Percentiles rank a stretch among this genome's conserved stretches.
These are phyloP conservation scores for Cyclocybe aegerita DNA, from an alignment of 768 basidiomycete species.

Conservation along the genomic window DNA sequence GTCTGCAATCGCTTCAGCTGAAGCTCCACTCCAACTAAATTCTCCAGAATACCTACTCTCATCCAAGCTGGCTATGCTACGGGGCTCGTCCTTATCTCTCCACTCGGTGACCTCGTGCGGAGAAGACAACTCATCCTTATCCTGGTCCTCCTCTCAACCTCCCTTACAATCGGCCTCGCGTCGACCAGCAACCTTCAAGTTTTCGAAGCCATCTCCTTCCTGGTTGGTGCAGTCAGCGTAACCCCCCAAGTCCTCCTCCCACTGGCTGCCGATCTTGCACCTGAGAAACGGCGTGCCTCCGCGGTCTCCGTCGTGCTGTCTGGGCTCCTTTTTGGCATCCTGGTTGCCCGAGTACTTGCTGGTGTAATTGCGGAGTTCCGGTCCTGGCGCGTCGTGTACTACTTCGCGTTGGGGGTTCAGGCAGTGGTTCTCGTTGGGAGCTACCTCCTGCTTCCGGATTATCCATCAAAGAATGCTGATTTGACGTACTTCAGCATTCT, in stretches of 20 bases:
- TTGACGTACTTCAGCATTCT: conserved; percentile 72
- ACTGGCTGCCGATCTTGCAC: conserved; percentile 80
- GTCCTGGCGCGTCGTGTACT: conserved; percentile 79
- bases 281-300: conserved; percentile 67
- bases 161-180: conserved; percentile 71
- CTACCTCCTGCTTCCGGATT: conserved; percentile 75
- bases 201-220: conserved; percentile 68
- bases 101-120: conserved; percentile 81
- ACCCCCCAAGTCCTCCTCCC: conserved; percentile 77
- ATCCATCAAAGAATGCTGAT: conserved; percentile 69
- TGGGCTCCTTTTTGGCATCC: conserved; percentile 69
- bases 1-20: background rate
- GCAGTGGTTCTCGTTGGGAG: conserved; percentile 52
- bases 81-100: conserved; percentile 74
- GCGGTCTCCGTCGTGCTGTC: conserved; percentile 76
- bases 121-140: conserved; percentile 68
- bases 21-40: background rate
- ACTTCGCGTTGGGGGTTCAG: conserved; percentile 75
- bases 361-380: conserved; percentile 74
- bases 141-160: conserved; percentile 50
- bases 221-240: conserved; percentile 71
- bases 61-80: conserved; percentile 73
- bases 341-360: conserved; percentile 72
- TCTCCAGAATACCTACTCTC: conserved; percentile 57
- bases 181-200: conserved; percentile 55